phyloP scores from a whole-genome alignment of 2,329 filamentous ascomycete species.

The Pyricularia sp. region DNA sequence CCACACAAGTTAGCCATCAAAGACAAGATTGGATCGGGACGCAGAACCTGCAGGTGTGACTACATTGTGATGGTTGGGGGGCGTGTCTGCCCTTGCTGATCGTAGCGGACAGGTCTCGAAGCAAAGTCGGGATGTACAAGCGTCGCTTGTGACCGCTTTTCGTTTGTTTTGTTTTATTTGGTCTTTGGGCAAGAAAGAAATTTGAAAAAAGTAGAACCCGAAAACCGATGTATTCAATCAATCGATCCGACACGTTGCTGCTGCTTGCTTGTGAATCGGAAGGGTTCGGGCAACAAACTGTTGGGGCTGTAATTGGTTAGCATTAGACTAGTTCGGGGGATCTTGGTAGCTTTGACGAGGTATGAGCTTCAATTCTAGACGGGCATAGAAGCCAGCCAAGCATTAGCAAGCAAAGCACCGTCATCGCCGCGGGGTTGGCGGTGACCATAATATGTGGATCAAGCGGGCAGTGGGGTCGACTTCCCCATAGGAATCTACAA shows the following conservation, averaged over 20 bases:
- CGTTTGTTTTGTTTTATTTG: background rate
- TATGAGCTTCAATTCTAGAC: background rate
- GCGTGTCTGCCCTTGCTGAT: background rate
- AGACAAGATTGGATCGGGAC: background rate
- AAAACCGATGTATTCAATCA: background rate
- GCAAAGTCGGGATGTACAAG: background rate
- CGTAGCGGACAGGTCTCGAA: background rate
- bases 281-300: background rate
- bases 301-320: background rate
- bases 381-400: background rate
- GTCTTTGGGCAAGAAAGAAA: background rate
- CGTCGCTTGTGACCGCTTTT: background rate
- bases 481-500: background rate
- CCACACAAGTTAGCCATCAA: background rate
- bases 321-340: background rate
- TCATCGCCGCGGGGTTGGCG: background rate
- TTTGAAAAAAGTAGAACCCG: background rate
- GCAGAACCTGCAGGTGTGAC: background rate
- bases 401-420: background rate
- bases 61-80: background rate
- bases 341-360: background rate
- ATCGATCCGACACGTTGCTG: background rate
- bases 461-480: no score
- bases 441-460: no score
- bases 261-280: background rate